Base-by-base conservation (phyloP, 1,284 basidiomycete species). In the Ceratobasidium sp. region DNA sequence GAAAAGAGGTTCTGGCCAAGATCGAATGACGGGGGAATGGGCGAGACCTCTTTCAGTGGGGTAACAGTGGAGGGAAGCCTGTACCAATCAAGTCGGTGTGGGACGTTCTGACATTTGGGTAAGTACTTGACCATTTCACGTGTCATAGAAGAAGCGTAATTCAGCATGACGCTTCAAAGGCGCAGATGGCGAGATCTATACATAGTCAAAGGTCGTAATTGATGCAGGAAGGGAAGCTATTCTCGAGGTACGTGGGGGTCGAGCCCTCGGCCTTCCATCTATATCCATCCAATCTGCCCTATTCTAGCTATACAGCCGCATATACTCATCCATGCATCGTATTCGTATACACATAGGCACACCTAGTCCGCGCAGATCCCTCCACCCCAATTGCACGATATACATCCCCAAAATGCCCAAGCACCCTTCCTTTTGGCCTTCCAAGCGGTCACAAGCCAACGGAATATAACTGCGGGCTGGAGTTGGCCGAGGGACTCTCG, bases 91-190 rank as follows among this genome's bases (percentile, higher is more conserved):
- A 59, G 32, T 59, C 32, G 56, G 56, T 8, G 8, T 59, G 25
- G 32, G 29, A 59, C 1, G 56, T 34, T 59, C 56, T 29, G 22
- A 59, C 11, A 13, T 11, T 19, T 59, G 56, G 56, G 56, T 25
- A 59, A 15, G 25, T 15, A 4, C 9, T 59, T 32, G 34, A 37
- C 8, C 2, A 37, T 54, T 2, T 54, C 25, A 49, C 15, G 3
- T 6, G n/a, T 54, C 52, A 54, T 54, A 19, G 29, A 34, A 1
- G 25, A 13, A 11, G 22, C 11, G 25, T 59, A 34, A 8, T 13
- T 34, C n/a, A n/a, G n/a, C n/a, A n/a, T n/a, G n/a, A n/a, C 56
- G 25, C 56, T 59, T 59, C 56, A 59, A 13, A 32, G 25, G 56
- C 15, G 56, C 29, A 22, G 17, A 59, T 59, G 32, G 13, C 29